Percentiles rank a stretch among this genome's conserved stretches.
Conservation (phyloP, 2,329 filamentous ascomycete genomes). For the Cladophialophora yegresii region DNA sequence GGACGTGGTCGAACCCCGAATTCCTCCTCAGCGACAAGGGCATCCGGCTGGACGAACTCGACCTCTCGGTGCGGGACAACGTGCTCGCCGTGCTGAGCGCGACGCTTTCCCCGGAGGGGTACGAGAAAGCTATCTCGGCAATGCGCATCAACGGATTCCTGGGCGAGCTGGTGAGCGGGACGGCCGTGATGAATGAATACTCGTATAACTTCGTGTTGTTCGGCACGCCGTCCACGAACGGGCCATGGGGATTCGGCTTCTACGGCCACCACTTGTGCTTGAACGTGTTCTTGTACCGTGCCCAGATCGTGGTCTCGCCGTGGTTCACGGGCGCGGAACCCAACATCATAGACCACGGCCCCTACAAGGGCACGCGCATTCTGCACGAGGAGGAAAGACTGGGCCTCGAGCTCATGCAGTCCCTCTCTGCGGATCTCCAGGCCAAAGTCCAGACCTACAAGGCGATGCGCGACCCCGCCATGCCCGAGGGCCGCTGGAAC, state of each 20-base stretch:
- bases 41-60: conserved; percentile 67
- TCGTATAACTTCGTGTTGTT: conserved; percentile 77
- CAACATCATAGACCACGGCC: conserved; percentile 69
- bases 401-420: conserved; percentile 71
- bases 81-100: conserved; percentile 59
- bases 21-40: conserved; percentile 70
- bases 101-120: conserved; percentile 69
- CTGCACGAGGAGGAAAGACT: conserved; percentile 65
- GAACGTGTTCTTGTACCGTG: conserved; percentile 66
- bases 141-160: conserved; percentile 77
- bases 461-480: conserved; percentile 62
- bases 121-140: conserved; percentile 66
- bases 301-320: conserved; percentile 68
- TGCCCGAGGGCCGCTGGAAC: conserved; percentile 71
- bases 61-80: conserved; percentile 47
- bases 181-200: conserved; percentile 69
- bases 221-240: conserved; percentile 58
- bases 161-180: conserved; percentile 64
- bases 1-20: conserved; percentile 72
- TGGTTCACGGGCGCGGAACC: conserved; percentile 82
- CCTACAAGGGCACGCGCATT: conserved; percentile 65
- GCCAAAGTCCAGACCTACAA: conserved; percentile 59
- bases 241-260: conserved; percentile 71
- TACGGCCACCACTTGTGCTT: conserved; percentile 80
- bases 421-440: conserved; percentile 53